These are phyloP conservation scores for Sporobolomyces phaffii DNA, from an alignment of 768 basidiomycete genomes.

Conservation along the genomic window DNA sequence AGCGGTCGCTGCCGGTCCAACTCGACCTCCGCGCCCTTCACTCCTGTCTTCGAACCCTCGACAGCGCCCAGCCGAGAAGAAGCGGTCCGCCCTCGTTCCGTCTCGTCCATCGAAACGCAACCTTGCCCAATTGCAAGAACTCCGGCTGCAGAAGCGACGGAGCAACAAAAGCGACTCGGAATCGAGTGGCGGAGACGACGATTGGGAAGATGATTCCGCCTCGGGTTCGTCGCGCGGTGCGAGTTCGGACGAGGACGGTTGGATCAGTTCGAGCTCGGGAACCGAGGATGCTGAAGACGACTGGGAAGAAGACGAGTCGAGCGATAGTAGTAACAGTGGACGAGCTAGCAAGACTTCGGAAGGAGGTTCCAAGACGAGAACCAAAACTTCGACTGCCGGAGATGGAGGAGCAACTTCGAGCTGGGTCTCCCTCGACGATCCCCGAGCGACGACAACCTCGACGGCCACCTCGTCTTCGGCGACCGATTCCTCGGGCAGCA, in stretches of 20 bases:
- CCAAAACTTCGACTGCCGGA: not conserved
- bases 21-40: not conserved
- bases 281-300: not conserved
- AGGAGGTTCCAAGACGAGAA: no score
- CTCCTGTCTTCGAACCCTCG: slow-evolving; percentile 12
- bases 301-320: slow-evolving; percentile 1
- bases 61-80: not conserved
- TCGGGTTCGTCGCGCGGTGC: slow-evolving; percentile 2
- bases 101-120: not conserved
- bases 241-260: not conserved
- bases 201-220: not conserved
- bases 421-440: slow-evolving; percentile 13
- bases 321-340: not conserved
- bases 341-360: not conserved
- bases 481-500: not conserved
- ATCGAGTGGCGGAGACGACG: not conserved
- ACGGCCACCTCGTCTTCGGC: not conserved
- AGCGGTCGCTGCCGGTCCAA: not conserved
- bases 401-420: not conserved
- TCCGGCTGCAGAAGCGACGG: slow-evolving; percentile 2
- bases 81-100: not conserved
- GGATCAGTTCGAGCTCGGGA: not conserved
- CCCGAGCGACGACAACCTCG: slow-evolving; percentile 5
- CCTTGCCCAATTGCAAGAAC: not conserved
- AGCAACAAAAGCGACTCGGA: slow-evolving; percentile 1